Evolutionary conservation across 306 rosid genomes (phyloP).

Genomic region (Heteromeles arbutifolia): DNA sequence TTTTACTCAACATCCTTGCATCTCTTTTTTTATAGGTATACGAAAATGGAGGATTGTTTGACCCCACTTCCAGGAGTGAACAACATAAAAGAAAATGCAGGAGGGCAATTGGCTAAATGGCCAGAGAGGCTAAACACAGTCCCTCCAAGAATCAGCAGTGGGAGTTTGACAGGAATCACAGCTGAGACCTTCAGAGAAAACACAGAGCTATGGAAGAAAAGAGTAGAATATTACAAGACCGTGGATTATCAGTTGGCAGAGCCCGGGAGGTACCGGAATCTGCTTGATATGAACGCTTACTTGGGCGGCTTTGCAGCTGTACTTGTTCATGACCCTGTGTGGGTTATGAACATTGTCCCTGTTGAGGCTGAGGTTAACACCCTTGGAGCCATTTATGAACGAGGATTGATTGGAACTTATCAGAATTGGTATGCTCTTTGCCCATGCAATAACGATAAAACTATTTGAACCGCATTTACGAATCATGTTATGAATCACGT

Average conservation of each 20-base stretch:
- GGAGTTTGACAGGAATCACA: constrained; percentile 56
- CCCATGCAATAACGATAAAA: neutral
- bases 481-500: neutral
- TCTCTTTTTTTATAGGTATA: constrained; percentile 48
- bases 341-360: constrained; percentile 93
- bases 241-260: constrained; percentile 62
- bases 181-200: constrained; percentile 49
- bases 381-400: constrained; percentile 77
- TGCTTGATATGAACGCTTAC: constrained; percentile 84
- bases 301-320: constrained; percentile 95
- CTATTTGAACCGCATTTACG: neutral
- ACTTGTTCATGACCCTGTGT: constrained; percentile 58
- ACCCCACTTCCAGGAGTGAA: constrained; percentile 75
- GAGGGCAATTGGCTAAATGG: constrained; percentile 74
- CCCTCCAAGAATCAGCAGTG: constrained; percentile 78
- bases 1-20: neutral
- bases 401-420: constrained; percentile 89
- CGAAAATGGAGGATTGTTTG: constrained; percentile 72
- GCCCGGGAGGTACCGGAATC: constrained; percentile 62
- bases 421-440: constrained; percentile 60
- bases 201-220: constrained; percentile 62
- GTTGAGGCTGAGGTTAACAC: constrained; percentile 71
- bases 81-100: constrained; percentile 47
- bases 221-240: constrained; percentile 58
- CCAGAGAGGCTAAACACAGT: constrained; percentile 63